Percentiles rank a stretch among this genome's conserved stretches.
These are phyloP conservation scores for Tricholoma hemisulphureum DNA, from an alignment of 768 basidiomycete genomes.

Conservation along the genomic window DNA sequence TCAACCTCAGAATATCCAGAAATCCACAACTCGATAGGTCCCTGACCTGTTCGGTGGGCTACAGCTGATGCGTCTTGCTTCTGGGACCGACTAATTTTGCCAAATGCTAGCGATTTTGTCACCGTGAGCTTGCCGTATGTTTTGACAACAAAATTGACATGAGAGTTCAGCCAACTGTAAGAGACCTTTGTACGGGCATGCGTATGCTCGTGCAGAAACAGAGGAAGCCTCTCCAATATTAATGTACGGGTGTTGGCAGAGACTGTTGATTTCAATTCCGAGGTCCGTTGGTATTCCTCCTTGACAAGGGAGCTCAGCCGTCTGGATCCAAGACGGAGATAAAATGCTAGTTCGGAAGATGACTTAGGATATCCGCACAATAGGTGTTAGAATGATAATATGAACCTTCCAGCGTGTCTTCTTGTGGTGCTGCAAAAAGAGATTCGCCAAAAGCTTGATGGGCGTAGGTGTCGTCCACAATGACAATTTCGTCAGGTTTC, in stretches of 20 bases:
- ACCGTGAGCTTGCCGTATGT: slow-evolving; percentile 64
- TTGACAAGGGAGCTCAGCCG: slow-evolving; percentile 70
- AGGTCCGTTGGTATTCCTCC: slow-evolving; percentile 68
- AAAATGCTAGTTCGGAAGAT: slow-evolving; percentile 55
- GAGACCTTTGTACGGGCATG: slow-evolving; percentile 62
- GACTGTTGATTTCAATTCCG: slow-evolving; percentile 48
- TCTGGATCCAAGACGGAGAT: slow-evolving; percentile 70
- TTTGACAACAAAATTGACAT: slow-evolving; percentile 68
- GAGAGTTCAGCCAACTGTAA: slow-evolving; percentile 62
- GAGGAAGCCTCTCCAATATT: slow-evolving; percentile 79
- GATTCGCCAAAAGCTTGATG: slow-evolving; percentile 76
- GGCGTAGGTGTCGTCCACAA: slow-evolving; percentile 84
- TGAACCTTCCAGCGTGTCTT: slow-evolving; percentile 84
- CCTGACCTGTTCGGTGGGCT: slow-evolving; percentile 49
- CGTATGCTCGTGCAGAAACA: slow-evolving; percentile 90
- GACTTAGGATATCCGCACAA: not conserved
- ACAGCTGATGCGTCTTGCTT: slow-evolving; percentile 75
- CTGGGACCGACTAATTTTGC: slow-evolving; percentile 45
- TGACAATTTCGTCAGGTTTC: slow-evolving; percentile 65
- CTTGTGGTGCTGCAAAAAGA: slow-evolving; percentile 80
- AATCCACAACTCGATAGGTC: slow-evolving; percentile 74
- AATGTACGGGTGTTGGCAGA: slow-evolving; percentile 55
- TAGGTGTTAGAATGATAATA: not conserved
- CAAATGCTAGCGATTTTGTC: slow-evolving; percentile 58
- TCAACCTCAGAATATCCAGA: slow-evolving; percentile 75